phyloP scores from a whole-genome alignment of 2,329 filamentous ascomycete genomes.

The Lecanosticta acicola region DNA sequence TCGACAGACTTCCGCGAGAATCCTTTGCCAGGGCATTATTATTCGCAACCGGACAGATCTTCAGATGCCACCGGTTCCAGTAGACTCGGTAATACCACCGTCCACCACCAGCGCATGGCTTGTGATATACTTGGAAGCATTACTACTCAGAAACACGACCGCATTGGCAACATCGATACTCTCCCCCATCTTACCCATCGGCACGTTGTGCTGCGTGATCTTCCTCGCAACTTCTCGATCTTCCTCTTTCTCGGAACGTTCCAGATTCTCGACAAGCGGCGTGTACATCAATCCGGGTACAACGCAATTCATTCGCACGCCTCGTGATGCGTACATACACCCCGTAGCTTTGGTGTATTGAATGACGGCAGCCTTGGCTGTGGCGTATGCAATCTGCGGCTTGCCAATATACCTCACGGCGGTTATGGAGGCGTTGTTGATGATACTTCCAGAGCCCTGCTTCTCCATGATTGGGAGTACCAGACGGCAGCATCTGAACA shows the following conservation, averaged over 20 bases:
- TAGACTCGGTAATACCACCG: conserved; percentile 26
- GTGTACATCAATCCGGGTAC: conserved; percentile 55
- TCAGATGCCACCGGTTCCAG: conserved; percentile 19
- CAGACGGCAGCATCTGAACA: conserved; percentile 49
- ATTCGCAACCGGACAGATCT: too few relatives aligned
- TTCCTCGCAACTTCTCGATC: conserved; percentile 47
- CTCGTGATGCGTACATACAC: conserved; percentile 45
- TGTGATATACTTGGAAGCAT: conserved; percentile 78
- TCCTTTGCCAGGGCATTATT: too few relatives aligned
- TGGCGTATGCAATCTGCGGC: conserved; percentile 49
- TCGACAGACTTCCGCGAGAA: not conserved
- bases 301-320: conserved; percentile 49
- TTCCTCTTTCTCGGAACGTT: conserved; percentile 40
- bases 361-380: conserved; percentile 25
- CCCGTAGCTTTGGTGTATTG: conserved; percentile 26
- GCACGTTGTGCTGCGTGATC: conserved; percentile 53
- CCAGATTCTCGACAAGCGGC: conserved; percentile 45
- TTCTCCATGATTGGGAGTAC: conserved; percentile 51
- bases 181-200: conserved; percentile 54
- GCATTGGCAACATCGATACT: conserved; percentile 68
- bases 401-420: conserved; percentile 48
- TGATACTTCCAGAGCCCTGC: conserved; percentile 38
- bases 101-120: conserved; percentile 60
- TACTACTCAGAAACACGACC: conserved; percentile 79
- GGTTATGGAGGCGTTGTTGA: conserved; percentile 48